A percentile compares a stretch with the other conserved stretches of the same genome.
phyloP scores from a whole-genome alignment of 208 protist genomes.

The Acanthamoeba royreba region DNA sequence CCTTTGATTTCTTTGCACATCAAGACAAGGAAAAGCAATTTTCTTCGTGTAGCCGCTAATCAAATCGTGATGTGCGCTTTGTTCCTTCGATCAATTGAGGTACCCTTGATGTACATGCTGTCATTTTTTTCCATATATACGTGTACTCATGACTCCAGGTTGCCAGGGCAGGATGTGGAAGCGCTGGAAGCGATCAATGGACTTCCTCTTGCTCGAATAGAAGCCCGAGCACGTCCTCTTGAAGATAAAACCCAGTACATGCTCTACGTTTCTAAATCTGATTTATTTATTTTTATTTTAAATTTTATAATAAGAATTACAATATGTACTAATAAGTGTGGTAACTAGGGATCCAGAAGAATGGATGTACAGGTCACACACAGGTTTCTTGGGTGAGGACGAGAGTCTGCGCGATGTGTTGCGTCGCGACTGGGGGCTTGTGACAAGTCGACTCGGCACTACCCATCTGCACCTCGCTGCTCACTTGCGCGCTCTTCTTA shows the following conservation, averaged over 20 bases:
- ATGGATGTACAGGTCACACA: neutral
- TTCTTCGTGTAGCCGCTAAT: too few species aligned
- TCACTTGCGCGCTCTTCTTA: neutral
- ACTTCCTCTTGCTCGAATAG: neutral
- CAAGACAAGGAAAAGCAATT: too few species aligned
- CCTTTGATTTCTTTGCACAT: too few species aligned
- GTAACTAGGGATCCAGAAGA: neutral
- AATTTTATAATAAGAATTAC: neutral
- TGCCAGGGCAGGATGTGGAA: neutral
- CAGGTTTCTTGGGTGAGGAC: neutral
- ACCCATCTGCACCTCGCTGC: neutral
- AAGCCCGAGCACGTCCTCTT: neutral
- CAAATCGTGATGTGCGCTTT: too few species aligned
- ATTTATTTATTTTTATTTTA: neutral
- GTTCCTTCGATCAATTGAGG: too few species aligned
- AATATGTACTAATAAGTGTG: neutral
- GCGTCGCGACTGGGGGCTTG: neutral
- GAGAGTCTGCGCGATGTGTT: neutral
- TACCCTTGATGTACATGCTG: too few species aligned
- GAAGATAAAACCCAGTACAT: slow-evolving; percentile 1
- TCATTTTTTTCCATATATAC: too few species aligned
- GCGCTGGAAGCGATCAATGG: neutral
- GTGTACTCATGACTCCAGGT: too few species aligned
- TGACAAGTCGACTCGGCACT: neutral
- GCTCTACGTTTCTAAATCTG: neutral